Evolutionary conservation across 2,329 filamentous ascomycete genomes (phyloP).

Genomic region (Clonostachys sp.): DNA sequence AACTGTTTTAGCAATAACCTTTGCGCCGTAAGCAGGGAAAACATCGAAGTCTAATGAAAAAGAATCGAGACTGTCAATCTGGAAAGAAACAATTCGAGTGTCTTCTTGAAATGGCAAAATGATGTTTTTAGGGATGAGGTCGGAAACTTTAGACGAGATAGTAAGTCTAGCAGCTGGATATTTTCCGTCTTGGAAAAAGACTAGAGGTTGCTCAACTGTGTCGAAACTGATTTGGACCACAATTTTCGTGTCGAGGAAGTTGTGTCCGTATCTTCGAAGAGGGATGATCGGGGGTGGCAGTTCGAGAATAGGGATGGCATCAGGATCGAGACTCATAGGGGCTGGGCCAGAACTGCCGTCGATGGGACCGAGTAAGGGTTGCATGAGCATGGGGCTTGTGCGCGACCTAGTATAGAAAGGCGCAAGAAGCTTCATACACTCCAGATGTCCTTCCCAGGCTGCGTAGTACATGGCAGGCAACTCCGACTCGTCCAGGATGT

Average conservation of each 20-base stretch:
- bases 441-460: slow-evolving; percentile 93
- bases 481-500: slow-evolving; percentile 84
- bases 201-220: slow-evolving; percentile 67
- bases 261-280: slow-evolving; percentile 90
- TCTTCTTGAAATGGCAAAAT: slow-evolving; percentile 96
- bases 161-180: slow-evolving; percentile 93
- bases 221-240: slow-evolving; percentile 91
- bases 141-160: slow-evolving; percentile 93
- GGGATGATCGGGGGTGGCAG: slow-evolving; percentile 95
- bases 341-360: slow-evolving; percentile 45
- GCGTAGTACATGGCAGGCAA: slow-evolving; percentile 97
- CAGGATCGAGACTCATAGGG: slow-evolving; percentile 68
- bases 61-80: slow-evolving; percentile 87
- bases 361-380: slow-evolving; percentile 34
- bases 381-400: slow-evolving; percentile 37
- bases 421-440: slow-evolving; percentile 86
- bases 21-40: slow-evolving; percentile 94
- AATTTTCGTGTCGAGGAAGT: slow-evolving; percentile 96
- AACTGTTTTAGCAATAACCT: slow-evolving; percentile 94
- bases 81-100: slow-evolving; percentile 88
- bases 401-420: slow-evolving; percentile 44
- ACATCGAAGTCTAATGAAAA: slow-evolving; percentile 98
- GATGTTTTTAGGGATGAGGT: slow-evolving; percentile 93
- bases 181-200: slow-evolving; percentile 97
- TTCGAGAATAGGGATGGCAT: slow-evolving; percentile 88